Conservation (phyloP, 2,329 filamentous ascomycete species). For the Cryphonectria carpinicola region DNA sequence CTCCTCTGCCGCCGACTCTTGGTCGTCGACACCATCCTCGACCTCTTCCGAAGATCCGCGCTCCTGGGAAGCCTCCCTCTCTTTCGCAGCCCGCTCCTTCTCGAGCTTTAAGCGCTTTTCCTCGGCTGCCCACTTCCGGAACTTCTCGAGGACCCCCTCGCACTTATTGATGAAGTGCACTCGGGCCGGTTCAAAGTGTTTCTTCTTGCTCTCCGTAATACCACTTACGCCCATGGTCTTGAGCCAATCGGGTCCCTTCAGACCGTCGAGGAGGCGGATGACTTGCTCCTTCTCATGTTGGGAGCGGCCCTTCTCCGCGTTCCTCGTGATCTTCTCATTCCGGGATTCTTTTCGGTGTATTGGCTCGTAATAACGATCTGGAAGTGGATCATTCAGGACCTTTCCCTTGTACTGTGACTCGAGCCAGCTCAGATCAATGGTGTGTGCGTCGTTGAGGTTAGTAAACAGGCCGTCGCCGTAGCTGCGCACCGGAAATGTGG, state of each 20-base stretch:
- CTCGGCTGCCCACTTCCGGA: conserved; percentile 83
- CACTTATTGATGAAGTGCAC: conserved; percentile 85
- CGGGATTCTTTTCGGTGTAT: conserved; percentile 63
- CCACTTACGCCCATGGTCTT: conserved; percentile 87
- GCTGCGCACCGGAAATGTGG: conserved; percentile 49
- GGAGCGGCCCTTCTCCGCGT: conserved; percentile 65
- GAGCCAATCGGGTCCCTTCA: conserved; percentile 92
- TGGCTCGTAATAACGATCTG: conserved; percentile 57
- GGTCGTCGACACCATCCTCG: conserved; percentile 34
- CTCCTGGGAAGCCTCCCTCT: conserved; percentile 38
- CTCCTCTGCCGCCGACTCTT: conserved; percentile 36
- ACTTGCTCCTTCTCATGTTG: conserved; percentile 71
- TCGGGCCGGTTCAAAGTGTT: conserved; percentile 83
- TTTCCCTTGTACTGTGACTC: conserved; percentile 50
- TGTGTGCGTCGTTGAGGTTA: conserved; percentile 60
- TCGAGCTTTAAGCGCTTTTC: conserved; percentile 82
- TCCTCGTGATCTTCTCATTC: conserved; percentile 64
- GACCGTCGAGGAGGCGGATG: conserved; percentile 71
- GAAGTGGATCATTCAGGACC: conserved; percentile 56
- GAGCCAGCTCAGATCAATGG: conserved; percentile 59
- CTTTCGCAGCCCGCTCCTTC: conserved; percentile 66
- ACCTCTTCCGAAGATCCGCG: conserved; percentile 33
- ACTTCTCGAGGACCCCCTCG: conserved; percentile 81
- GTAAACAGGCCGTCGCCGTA: conserved; percentile 62
- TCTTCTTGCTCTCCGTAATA: conserved; percentile 83